Evolutionary conservation across 768 basidiomycete genomes (phyloP).

Genomic region (Collybia nuda): DNA sequence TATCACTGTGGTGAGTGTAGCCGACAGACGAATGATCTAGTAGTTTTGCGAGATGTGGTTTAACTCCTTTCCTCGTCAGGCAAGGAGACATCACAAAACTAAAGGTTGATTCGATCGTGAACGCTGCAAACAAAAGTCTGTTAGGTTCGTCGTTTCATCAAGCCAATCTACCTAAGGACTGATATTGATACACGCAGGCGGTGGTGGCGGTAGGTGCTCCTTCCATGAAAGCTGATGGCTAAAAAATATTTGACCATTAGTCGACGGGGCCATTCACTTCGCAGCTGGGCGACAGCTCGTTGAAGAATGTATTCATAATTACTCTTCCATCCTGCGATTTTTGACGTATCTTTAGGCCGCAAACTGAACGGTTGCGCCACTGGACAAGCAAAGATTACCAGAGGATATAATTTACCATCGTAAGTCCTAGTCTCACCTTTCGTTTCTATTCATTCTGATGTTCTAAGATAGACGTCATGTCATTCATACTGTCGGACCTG

Average conservation of each 20-base stretch:
- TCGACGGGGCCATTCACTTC: conserved; percentile 80
- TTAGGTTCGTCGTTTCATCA: conserved; percentile 47
- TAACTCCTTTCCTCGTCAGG: conserved; percentile 32
- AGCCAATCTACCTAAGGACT: neutral
- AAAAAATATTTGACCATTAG: conserved; percentile 30
- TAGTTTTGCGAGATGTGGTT: neutral
- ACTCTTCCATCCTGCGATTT: conserved; percentile 1
- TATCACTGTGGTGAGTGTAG: conserved; percentile 66
- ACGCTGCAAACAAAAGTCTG: conserved; percentile 76
- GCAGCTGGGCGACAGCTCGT: conserved; percentile 68
- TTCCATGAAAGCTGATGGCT: neutral
- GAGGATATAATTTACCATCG: conserved; percentile 76
- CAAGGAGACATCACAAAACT: conserved; percentile 79
- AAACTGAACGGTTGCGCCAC: conserved; percentile 65
- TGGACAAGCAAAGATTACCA: conserved; percentile 79
- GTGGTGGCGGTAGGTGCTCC: conserved; percentile 65
- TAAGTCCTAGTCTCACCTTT: conserved; percentile 33
- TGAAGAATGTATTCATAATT: conserved; percentile 59
- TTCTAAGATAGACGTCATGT: conserved; percentile 48
- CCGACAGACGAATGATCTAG: neutral
- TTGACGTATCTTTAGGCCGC: conserved; percentile 43
- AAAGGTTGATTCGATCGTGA: conserved; percentile 74
- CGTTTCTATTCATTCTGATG: neutral
- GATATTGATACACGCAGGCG: conserved; percentile 42
- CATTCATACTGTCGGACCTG: conserved; percentile 82